These are phyloP conservation scores for Syzygium aromaticum DNA, from an alignment of 345 rosid genomes.

Conservation along the genomic window DNA sequence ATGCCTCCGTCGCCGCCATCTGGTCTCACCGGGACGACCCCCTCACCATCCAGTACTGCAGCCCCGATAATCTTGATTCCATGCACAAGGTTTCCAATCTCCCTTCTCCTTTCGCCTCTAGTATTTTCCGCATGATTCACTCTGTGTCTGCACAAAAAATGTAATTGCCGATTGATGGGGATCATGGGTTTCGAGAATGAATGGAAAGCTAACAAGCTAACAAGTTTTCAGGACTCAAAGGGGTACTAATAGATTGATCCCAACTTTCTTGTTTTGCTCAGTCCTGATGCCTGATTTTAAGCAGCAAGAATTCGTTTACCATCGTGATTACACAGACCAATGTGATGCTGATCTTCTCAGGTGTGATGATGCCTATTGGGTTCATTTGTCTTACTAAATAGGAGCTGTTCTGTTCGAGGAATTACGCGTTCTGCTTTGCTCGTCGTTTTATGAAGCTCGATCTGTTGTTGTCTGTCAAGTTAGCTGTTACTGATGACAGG, in stretches of 20 bases:
- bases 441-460: neutral
- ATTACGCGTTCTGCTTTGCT: neutral
- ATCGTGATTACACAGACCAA: neutral
- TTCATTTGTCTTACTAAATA: neutral
- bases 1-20: slow-evolving; percentile 77
- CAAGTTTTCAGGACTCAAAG: neutral
- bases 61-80: slow-evolving; percentile 51
- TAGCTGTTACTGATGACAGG: neutral
- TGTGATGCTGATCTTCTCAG: neutral
- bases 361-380: neutral
- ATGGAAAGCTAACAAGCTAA: neutral
- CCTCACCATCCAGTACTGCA: slow-evolving; percentile 51
- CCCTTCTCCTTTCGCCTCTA: neutral
- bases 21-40: slow-evolving; percentile 71
- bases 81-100: slow-evolving; percentile 68
- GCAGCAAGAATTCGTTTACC: neutral
- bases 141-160: neutral
- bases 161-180: neutral
- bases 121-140: neutral
- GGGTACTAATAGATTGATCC: neutral
- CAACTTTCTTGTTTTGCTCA: neutral
- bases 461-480: neutral
- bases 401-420: neutral
- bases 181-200: neutral
- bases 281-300: neutral